Percentiles rank a stretch among this genome's conserved stretches.
Evolutionary conservation across 495 filamentous ascomycete species (phyloP).

Genomic region (Pseudotulostoma volvatum): DNA sequence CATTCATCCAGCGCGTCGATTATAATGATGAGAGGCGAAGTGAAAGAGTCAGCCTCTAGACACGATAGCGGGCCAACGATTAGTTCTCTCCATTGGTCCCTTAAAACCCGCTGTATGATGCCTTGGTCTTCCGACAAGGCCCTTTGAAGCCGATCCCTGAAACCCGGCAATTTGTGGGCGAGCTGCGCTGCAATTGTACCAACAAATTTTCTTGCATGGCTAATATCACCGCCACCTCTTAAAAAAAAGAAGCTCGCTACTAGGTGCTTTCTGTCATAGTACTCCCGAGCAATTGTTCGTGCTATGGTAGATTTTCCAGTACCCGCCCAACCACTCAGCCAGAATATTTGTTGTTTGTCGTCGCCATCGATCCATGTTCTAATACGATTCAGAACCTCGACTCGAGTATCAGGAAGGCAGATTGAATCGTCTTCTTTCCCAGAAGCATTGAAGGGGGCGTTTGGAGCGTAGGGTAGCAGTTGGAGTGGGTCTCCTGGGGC

Average conservation of each 20-base stretch:
- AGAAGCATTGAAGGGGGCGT: slow-evolving; percentile 1
- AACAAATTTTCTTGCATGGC: slow-evolving; percentile 16
- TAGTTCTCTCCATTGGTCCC: slow-evolving; percentile 27
- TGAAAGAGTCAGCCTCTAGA: not conserved
- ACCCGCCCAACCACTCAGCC: slow-evolving; percentile 16
- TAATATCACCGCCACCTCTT: slow-evolving; percentile 21
- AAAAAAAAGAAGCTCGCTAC: slow-evolving; percentile 27
- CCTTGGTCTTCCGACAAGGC: too few relatives aligned
- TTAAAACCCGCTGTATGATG: slow-evolving; percentile 11
- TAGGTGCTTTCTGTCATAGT: slow-evolving; percentile 1
- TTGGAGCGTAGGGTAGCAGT: too few relatives aligned
- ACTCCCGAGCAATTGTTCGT: slow-evolving; percentile 17
- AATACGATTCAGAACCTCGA: not conserved
- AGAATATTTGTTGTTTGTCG: slow-evolving; percentile 1
- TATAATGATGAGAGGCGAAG: slow-evolving; percentile 8
- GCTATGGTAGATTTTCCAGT: slow-evolving; percentile 32
- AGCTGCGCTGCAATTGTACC: slow-evolving; percentile 16
- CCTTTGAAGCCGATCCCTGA: slow-evolving; percentile 11
- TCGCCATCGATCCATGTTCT: not conserved
- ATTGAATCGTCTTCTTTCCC: not conserved
- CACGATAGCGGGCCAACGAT: slow-evolving; percentile 16
- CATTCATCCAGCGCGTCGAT: slow-evolving; percentile 12
- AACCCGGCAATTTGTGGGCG: not conserved
- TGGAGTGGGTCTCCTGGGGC: too few relatives aligned
- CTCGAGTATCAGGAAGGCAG: slow-evolving; percentile 1